phyloP scores from a whole-genome alignment of 2,329 filamentous ascomycete genomes.

The Bisporella sp. region DNA sequence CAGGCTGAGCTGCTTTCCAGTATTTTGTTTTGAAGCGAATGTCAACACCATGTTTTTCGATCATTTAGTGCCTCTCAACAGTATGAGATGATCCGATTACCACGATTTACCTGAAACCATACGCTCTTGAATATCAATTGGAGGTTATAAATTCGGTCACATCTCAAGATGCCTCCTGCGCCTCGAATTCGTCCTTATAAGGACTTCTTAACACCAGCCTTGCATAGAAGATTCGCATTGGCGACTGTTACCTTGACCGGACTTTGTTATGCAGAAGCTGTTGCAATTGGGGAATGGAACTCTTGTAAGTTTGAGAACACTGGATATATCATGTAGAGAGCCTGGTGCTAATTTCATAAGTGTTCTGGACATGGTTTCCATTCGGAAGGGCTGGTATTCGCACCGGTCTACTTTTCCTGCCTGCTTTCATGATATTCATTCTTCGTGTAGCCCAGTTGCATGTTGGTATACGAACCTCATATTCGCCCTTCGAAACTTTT shows the following conservation, averaged over 20 bases:
- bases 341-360: conserved; percentile 35
- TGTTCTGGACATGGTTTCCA: conserved; percentile 82
- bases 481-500: conserved; percentile 60
- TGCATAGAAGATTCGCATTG: conserved; percentile 80
- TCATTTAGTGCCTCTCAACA: conserved; percentile 10
- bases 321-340: background rate
- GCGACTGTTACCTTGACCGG: conserved; percentile 63
- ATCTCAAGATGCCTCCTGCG: conserved; percentile 24
- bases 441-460: conserved; percentile 82
- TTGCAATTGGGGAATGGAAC: conserved; percentile 62
- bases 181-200: conserved; percentile 32
- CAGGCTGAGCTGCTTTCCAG: too few relatives aligned
- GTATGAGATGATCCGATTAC: conserved; percentile 10
- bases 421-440: conserved; percentile 70
- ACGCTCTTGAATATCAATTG: too few relatives aligned
- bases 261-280: conserved; percentile 66
- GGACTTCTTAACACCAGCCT: conserved; percentile 82
- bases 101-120: too few relatives aligned
- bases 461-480: conserved; percentile 63
- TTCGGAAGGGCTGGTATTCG: conserved; percentile 69
- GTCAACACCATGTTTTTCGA: conserved; percentile 16
- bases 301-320: conserved; percentile 49
- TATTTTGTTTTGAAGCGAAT: conserved; percentile 17
- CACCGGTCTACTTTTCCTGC: conserved; percentile 67
- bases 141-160: too few relatives aligned